phyloP scores from a whole-genome alignment of 2,329 filamentous ascomycete species.

The Penicillium sp. region DNA sequence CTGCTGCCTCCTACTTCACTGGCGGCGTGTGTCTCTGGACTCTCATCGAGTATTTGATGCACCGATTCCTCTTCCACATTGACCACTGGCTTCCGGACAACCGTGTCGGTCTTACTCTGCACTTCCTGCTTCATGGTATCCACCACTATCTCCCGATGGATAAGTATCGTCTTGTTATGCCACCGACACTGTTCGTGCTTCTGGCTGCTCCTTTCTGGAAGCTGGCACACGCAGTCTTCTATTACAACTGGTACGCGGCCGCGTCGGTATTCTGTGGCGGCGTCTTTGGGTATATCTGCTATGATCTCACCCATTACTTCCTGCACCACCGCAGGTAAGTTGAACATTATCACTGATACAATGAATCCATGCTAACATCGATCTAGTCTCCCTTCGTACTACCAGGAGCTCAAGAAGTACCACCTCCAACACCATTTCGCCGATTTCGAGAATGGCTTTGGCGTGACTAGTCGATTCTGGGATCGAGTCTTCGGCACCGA shows the following conservation, averaged over 20 bases:
- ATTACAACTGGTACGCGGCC: constrained; percentile 79
- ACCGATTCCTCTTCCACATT: constrained; percentile 90
- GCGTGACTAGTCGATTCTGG: constrained; percentile 96
- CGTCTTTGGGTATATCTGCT: constrained; percentile 92
- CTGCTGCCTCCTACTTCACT: constrained; percentile 62
- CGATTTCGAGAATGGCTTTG: constrained; percentile 96
- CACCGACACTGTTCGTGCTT: constrained; percentile 78
- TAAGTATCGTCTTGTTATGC: constrained; percentile 95
- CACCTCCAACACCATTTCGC: constrained; percentile 97
- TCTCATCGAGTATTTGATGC: constrained; percentile 82
- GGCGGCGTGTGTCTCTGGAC: constrained; percentile 80
- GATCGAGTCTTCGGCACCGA: constrained; percentile 89
- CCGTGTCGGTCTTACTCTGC: constrained; percentile 75
- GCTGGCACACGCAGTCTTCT: constrained; percentile 78
- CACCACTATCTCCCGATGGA: constrained; percentile 99
- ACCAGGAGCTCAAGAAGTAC: constrained; percentile 92
- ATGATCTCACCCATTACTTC: constrained; percentile 98
- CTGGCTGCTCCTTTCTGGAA: constrained; percentile 91
- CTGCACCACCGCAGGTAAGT: constrained; percentile 85
- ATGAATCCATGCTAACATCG: constrained; percentile 13
- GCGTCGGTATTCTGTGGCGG: constrained; percentile 81
- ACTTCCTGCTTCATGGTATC: constrained; percentile 94
- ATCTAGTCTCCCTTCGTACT: constrained; percentile 74
- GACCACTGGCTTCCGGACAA: constrained; percentile 93
- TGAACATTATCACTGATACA: background rate